Evolutionary conservation across 2,329 filamentous ascomycete genomes (phyloP), one percentile per base, ranked within the genome.

Genomic region (Monosporascus sp.): DNA sequence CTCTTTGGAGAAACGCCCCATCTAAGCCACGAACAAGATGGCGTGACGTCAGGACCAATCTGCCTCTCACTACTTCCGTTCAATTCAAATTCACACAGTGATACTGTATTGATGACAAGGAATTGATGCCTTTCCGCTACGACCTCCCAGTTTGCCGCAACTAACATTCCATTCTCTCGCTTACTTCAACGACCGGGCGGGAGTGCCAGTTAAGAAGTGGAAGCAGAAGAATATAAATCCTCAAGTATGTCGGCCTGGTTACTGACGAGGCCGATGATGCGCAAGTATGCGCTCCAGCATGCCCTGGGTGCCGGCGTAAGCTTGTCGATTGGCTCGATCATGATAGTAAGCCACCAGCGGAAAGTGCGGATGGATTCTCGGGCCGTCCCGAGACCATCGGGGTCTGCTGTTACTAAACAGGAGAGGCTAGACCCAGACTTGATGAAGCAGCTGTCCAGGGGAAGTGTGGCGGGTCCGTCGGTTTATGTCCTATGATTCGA

Each of bases 361-460:
- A 56, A 52, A 50, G 51, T 65, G 48, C 61, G 65, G 11, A 50
- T 66, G 47, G 62, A 65, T 38, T 54, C 61, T 26, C 54, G 52
- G 37, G 56, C 59, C 1, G 55, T 53, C 16, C 59, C 61, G 7
- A 57, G 57, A 17, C 51, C 60, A 11, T 50, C 51, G 51, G 55
- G 41, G 19, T 53, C 51, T 36, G 50, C 55, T 19, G 48, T 58
- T 20, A 19, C 41, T 11, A 40, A 34, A n/a, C 55, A 58, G 36
- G 56, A 56, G 31, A 53, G 55, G 26, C 59, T 74, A 41, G 61
- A 70, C 50, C 62, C 71, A 0, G 70, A 67, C 44, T 60, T 74
- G 5, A 71, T 79, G 50, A 71, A 69, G 52, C 78, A 83, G 66
- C 62, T 83, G n/a, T 81, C 79, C 1, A 73, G 76, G 20, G 80